phyloP scores from a whole-genome alignment of 495 filamentous ascomycete species.

The Entonaema liquescens region DNA sequence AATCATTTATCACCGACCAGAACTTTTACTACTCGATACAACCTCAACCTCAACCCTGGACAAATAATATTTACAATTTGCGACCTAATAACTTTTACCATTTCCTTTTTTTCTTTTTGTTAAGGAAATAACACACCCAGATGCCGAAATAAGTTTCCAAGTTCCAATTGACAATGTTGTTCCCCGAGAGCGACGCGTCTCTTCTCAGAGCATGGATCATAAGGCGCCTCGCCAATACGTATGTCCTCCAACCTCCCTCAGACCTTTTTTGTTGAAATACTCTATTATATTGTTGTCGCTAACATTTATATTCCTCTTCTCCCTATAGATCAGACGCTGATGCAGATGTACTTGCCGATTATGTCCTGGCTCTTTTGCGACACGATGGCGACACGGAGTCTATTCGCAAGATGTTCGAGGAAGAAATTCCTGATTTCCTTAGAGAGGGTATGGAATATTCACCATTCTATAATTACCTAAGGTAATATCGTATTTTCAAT shows the following conservation, averaged over 20 bases:
- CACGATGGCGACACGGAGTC: slow-evolving; percentile 79
- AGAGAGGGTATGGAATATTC: slow-evolving; percentile 68
- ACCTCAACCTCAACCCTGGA: neutral
- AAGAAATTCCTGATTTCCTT: slow-evolving; percentile 87
- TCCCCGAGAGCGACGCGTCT: slow-evolving; percentile 76
- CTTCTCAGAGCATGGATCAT: slow-evolving; percentile 90
- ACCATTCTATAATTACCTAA: slow-evolving; percentile 20
- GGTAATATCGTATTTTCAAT: neutral
- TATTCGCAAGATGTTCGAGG: slow-evolving; percentile 76
- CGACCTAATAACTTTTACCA: neutral
- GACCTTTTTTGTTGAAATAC: neutral
- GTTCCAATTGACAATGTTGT: slow-evolving; percentile 67
- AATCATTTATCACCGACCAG: slow-evolving; percentile 8
- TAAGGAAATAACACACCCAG: neutral
- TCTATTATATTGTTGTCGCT: slow-evolving; percentile 12
- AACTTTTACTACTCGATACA: neutral
- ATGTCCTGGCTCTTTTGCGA: slow-evolving; percentile 87
- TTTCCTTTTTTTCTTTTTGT: neutral
- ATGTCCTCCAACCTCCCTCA: slow-evolving; percentile 47
- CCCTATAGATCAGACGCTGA: slow-evolving; percentile 85
- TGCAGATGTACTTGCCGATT: slow-evolving; percentile 93
- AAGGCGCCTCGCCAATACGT: slow-evolving; percentile 91
- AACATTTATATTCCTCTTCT: slow-evolving; percentile 23
- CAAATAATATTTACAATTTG: neutral
- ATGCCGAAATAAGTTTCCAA: slow-evolving; percentile 6